These are phyloP conservation scores for Croton laevigatus DNA, from an alignment of 441 rosid species.

Conservation along the genomic window DNA sequence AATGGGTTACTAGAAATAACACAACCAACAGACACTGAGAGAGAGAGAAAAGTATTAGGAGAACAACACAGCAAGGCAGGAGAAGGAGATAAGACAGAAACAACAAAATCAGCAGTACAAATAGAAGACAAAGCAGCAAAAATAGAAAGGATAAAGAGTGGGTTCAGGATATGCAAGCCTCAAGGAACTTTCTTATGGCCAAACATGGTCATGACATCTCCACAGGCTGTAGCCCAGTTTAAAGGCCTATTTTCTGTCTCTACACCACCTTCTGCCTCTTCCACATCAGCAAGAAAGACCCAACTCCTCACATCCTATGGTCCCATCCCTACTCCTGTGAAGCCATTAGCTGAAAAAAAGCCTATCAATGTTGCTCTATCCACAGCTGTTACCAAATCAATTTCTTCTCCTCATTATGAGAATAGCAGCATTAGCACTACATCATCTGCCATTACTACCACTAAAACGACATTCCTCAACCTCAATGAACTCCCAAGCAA, in stretches of 20 bases:
- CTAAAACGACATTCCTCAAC: conserved; percentile 31
- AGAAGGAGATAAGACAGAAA: conserved; percentile 21
- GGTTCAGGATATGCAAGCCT: conserved; percentile 85
- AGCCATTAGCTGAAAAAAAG: conserved; percentile 54
- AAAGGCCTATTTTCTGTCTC: conserved; percentile 38
- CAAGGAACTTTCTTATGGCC: conserved; percentile 81
- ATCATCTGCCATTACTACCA: conserved; percentile 4
- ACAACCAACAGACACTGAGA: conserved; percentile 19
- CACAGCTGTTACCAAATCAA: conserved; percentile 17
- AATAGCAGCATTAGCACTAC: conserved; percentile 16
- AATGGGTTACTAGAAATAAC: conserved; percentile 21
- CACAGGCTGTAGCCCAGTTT: conserved; percentile 30
- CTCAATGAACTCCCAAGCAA: conserved; percentile 49
- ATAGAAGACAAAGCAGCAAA: conserved; percentile 48
- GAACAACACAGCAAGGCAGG: conserved; percentile 19
- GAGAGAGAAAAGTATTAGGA: conserved; percentile 16
- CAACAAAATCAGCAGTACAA: conserved; percentile 17
- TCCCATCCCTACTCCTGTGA: conserved; percentile 37
- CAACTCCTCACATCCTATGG: conserved; percentile 19
- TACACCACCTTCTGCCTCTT: conserved; percentile 45
- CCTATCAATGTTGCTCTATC: conserved; percentile 28
- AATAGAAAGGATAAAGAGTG: conserved; percentile 64
- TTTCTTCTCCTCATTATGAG: conserved; percentile 18
- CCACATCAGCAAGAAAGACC: conserved; percentile 23
- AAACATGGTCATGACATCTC: conserved; percentile 33